Base-by-base conservation (phyloP, 768 basidiomycete genomes). In the Pisolithus tinctorius region DNA sequence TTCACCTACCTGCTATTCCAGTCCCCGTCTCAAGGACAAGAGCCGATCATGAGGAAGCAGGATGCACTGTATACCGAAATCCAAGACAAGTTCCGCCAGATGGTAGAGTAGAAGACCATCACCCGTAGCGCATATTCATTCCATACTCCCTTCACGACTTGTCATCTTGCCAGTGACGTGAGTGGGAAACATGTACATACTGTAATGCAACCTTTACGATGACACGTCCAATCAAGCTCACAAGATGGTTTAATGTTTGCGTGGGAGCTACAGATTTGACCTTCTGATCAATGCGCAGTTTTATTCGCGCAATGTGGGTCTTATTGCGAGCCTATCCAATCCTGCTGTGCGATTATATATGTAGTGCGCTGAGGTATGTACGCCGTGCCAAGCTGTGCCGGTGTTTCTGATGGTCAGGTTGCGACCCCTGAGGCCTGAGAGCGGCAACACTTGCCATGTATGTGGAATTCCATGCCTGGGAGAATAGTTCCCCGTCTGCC, bases 1-100 rank as follows among this genome's bases (percentile, higher is more conserved):
- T 47, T 65, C 17, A 67, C 37, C 7, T 55, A 42, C 7, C 30
- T 30, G 29, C 60, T 40, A 45, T 48, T 57, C 17, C 61, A 94
- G 89, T 88, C 87, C 23, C 96, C 96, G 16, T 90, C 92, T 7
- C 86, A 93, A 73, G 92, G 93, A 37, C 79, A 93, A 69, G 89
- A 92, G 52, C 69, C 76, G 4, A 85, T 96, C 62, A 84, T 81
- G 72, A 73, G 82, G 71, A 93, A 88, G 67, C 71, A 93, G 62
- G 90, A 95, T 64, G 76, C 75, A 31, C 70, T 97, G 43, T 76
- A 94, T 66, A 67, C 72, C 49, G 93, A 96, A 71, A 96, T 97
- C 55, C 85, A 86, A 63, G 92, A 93, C 69, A 93, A 88, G 64
- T 96, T 97, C 77, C 81, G 89, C 53, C 85, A 87, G 69, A 70